Percentiles rank a stretch among this genome's conserved stretches.
Conservation (phyloP, 352 stramenopile genomes). For the Phytopythium chamaehyphon region DNA sequence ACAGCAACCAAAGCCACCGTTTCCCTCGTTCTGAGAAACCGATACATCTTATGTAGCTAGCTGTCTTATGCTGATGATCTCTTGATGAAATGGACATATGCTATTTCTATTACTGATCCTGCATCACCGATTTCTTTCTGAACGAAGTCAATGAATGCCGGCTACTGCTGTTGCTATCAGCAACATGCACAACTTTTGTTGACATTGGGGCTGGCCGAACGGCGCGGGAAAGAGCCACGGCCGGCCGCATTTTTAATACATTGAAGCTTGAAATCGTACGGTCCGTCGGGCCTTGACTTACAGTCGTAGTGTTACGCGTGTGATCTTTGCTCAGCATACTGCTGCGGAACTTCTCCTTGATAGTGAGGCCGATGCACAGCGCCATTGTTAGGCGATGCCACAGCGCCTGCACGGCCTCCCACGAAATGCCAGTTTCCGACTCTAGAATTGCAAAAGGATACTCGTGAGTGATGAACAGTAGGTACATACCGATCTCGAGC, state of each 20-base stretch:
- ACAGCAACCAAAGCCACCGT: no score
- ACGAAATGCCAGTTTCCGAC: constrained; percentile 8
- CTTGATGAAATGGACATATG: no score
- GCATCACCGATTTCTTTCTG: not conserved
- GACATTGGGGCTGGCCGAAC: not conserved
- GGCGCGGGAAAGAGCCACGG: not conserved
- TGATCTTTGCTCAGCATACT: not conserved
- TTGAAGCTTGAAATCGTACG: constrained; percentile 1
- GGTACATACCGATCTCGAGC: constrained; percentile 9
- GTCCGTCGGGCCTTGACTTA: not conserved
- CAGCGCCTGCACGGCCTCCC: constrained; percentile 17
- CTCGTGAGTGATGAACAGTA: constrained; percentile 13
- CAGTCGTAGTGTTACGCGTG: not conserved
- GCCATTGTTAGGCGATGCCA: constrained; percentile 11
- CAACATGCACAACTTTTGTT: not conserved
- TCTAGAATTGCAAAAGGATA: constrained; percentile 11
- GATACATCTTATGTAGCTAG: not conserved
- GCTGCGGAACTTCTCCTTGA: constrained; percentile 5
- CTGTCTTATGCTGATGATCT: no score
- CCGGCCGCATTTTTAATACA: not conserved
- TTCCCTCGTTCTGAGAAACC: no score
- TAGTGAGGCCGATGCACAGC: constrained; percentile 12
- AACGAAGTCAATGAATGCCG: not conserved
- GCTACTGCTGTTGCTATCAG: not conserved
- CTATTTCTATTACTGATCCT: not conserved